Conservation (phyloP, 371 early-diverging fungal species). For the Zychaea mexicana region DNA sequence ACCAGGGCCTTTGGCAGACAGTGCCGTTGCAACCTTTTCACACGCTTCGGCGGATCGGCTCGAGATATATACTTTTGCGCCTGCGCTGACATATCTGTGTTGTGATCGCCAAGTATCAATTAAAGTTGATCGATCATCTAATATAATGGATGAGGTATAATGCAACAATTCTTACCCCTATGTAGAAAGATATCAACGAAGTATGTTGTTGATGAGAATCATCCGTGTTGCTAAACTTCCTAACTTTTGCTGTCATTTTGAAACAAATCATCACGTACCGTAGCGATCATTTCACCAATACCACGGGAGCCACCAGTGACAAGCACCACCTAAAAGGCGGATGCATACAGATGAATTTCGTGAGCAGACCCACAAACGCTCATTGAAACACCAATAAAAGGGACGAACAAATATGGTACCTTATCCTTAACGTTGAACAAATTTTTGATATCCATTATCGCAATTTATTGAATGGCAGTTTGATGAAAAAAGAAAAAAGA, state of each 20-base stretch:
- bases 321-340: conserved; percentile 62
- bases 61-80: conserved; percentile 78
- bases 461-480: neutral
- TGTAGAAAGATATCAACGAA: too few relatives aligned
- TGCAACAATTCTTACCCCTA: too few relatives aligned
- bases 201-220: too few relatives aligned
- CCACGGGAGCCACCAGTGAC: conserved; percentile 89
- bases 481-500: neutral
- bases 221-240: too few relatives aligned
- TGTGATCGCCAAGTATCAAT: too few relatives aligned
- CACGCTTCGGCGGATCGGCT: conserved; percentile 67
- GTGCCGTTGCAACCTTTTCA: conserved; percentile 47
- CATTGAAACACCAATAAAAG: neutral
- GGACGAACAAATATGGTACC: conserved; percentile 18
- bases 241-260: too few relatives aligned
- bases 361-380: too few relatives aligned
- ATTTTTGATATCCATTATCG: conserved; percentile 50
- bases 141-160: too few relatives aligned
- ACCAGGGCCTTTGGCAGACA: conserved; percentile 66
- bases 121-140: too few relatives aligned
- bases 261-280: too few relatives aligned
- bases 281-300: conserved; percentile 67
- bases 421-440: conserved; percentile 85
- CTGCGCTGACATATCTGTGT: conserved; percentile 63
- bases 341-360: too few relatives aligned